Base-by-base conservation (phyloP, 163 green algal genomes). In the Prototheca cutis region DNA sequence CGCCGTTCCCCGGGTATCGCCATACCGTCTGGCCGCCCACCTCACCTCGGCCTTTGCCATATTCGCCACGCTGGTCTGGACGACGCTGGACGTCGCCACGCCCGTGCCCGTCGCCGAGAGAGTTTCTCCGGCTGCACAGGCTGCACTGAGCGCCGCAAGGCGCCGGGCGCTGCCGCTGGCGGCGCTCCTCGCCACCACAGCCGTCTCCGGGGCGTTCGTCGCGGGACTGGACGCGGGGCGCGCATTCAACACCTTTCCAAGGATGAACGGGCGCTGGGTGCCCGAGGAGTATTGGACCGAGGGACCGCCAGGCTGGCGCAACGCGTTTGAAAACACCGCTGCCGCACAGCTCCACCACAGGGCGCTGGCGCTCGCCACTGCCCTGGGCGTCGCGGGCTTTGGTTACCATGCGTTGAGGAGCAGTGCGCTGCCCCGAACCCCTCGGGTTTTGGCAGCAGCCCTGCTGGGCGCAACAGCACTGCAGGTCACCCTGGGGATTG, bases 171-270 rank as follows among this genome's bases (percentile, higher is more conserved):
- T 66, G 24, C 89, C 87, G 1, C 64, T 95, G 49, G 78, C 85
- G 7, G 78, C 57, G 13, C 75, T 98, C 24, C 78, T 98, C 15
- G 86, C 74, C 2, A 34, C 95, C 1, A 98, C 90, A 1, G 90
- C 90, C 0, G 53, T 87, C 1, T 93, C 80, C 29, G 77, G 77
- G 30, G 78, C 68, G 2, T 82, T 87, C 72, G 84, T 86, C 29
- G 71, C 86, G 31, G 90, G 91, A 28, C 76, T 91, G 65, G 87
- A 97, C 56, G 91, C 91, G 24, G 93, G 92, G 2, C 84, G 76
- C n/a, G 90, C 90, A 8, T 99, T 89, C 88, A 99, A 99, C 79
- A 96, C 89, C 0, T 99, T 93, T 62, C 93, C 93, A 1, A 64
- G 83, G 28, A 99, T 99, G 93, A 78, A 78, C 42, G 90, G 86